A percentile compares a stretch with the other conserved stretches of the same genome.
Evolutionary conservation across 192 early-diverging fungal genomes (phyloP).

Genomic region (Oehlia diaphana): DNA sequence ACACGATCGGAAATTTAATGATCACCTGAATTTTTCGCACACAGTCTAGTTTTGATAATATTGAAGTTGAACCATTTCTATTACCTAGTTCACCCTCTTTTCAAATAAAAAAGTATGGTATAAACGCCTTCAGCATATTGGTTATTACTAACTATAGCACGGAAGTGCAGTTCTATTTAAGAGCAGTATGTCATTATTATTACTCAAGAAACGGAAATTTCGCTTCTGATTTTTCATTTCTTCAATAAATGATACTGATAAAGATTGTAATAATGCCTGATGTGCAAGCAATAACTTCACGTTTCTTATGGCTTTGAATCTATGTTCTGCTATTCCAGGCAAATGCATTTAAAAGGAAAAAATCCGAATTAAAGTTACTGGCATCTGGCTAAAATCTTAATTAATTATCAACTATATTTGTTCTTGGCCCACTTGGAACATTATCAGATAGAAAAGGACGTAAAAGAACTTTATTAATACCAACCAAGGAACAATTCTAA

Average conservation of each 20-base stretch:
- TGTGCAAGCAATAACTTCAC: conserved; percentile 11
- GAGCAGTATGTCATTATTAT: background rate
- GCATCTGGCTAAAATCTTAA: background rate
- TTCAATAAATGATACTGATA: background rate
- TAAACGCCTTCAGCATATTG: conserved; percentile 10
- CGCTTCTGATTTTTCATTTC: background rate
- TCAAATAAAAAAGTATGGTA: too few relatives aligned
- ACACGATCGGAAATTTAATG: too few relatives aligned
- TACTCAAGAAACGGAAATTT: background rate
- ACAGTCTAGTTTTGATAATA: too few relatives aligned
- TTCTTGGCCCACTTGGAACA: conserved; percentile 18
- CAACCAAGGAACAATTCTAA: background rate
- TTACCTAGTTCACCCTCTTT: too few relatives aligned
- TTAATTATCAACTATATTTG: conserved; percentile 14
- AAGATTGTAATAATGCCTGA: conserved; percentile 18
- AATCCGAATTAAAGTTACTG: background rate
- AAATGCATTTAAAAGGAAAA: background rate
- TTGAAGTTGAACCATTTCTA: too few relatives aligned
- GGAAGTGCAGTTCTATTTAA: background rate
- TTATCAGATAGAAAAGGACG: conserved; percentile 28
- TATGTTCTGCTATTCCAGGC: conserved; percentile 6
- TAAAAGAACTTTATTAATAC: background rate
- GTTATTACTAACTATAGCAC: background rate
- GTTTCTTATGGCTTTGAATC: background rate
- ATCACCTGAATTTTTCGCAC: too few relatives aligned